Conservation (phyloP, 2,329 filamentous ascomycete genomes). For the Aureobasidium sp. region DNA sequence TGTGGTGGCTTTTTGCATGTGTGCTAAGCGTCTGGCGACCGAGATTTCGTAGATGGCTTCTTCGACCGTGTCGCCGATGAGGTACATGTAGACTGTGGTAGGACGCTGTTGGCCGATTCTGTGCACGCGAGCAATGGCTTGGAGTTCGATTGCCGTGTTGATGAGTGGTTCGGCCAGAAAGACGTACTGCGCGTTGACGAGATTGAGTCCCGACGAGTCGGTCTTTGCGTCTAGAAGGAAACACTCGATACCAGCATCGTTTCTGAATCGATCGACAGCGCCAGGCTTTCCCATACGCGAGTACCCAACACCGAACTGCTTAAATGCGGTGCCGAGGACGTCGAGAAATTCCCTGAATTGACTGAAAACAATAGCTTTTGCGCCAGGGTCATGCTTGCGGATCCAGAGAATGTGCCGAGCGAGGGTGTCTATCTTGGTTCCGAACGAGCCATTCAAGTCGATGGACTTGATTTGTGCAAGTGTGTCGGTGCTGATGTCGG, state of each 20-base stretch:
- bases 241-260: constrained; percentile 64
- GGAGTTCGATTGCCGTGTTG: constrained; percentile 87
- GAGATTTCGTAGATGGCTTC: constrained; percentile 86
- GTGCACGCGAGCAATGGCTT: constrained; percentile 91
- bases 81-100: constrained; percentile 92
- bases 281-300: constrained; percentile 59
- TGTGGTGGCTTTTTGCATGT: constrained; percentile 45
- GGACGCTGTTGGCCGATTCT: constrained; percentile 82
- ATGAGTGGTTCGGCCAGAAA: constrained; percentile 91
- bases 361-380: constrained; percentile 91
- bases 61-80: constrained; percentile 85
- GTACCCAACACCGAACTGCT: constrained; percentile 62
- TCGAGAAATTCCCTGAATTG: constrained; percentile 78
- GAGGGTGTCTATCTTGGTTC: constrained; percentile 77
- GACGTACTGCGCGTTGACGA: constrained; percentile 88
- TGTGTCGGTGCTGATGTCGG: constrained; percentile 61
- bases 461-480: constrained; percentile 76
- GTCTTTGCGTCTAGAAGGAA: constrained; percentile 85
- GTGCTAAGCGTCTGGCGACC: constrained; percentile 66
- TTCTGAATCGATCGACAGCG: constrained; percentile 69
- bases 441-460: constrained; percentile 65
- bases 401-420: constrained; percentile 76
- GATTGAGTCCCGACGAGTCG: constrained; percentile 79
- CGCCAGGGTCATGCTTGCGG: constrained; percentile 70
- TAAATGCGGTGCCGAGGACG: constrained; percentile 63